phyloP scores from a whole-genome alignment of 768 basidiomycete genomes.

The Tricholoma matsutake region DNA sequence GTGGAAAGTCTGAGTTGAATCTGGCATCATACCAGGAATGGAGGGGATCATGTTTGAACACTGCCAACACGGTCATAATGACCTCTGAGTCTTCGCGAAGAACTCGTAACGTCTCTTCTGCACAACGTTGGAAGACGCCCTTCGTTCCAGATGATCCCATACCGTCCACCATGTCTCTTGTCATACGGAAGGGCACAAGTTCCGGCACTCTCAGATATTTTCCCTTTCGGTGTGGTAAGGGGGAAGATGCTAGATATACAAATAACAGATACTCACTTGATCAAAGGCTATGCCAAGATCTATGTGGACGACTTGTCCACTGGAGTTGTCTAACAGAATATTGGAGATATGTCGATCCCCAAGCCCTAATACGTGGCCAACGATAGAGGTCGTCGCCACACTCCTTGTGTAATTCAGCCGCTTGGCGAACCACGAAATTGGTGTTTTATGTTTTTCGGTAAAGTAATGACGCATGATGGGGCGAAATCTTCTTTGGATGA shows the following conservation, averaged over 20 bases:
- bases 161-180: conserved; percentile 90
- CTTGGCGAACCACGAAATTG: conserved; percentile 90
- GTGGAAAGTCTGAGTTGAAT: not conserved
- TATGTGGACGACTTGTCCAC: conserved; percentile 92
- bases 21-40: conserved; percentile 71
- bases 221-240: conserved; percentile 50
- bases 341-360: conserved; percentile 93
- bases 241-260: not conserved
- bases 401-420: conserved; percentile 88
- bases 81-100: conserved; percentile 81
- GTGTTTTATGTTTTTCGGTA: conserved; percentile 83
- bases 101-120: conserved; percentile 92
- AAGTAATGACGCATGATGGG: conserved; percentile 97
- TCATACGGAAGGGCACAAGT: conserved; percentile 92
- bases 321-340: conserved; percentile 79
- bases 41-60: conserved; percentile 95
- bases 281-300: conserved; percentile 98
- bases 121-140: conserved; percentile 93
- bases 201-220: conserved; percentile 78
- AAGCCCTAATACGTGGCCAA: conserved; percentile 88
- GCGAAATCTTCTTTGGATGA: conserved; percentile 44
- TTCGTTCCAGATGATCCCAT: conserved; percentile 87
- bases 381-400: conserved; percentile 90
- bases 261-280: conserved; percentile 49
- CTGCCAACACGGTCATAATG: conserved; percentile 92